phyloP scores from a whole-genome alignment of 129 eudicot species.

The Glebionis coronaria region DNA sequence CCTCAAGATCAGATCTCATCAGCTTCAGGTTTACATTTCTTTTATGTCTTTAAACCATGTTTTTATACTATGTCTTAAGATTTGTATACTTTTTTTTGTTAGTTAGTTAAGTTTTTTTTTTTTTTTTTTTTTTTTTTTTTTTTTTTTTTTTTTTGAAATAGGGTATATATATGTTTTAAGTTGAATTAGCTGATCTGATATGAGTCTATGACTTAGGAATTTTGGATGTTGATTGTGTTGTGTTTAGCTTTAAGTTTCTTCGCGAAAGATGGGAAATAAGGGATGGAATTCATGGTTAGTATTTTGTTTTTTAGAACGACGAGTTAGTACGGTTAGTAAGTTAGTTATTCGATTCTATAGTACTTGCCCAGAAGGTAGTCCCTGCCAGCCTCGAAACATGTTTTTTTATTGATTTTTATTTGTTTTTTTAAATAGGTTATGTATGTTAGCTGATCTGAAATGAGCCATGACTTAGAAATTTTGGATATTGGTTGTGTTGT shows the following conservation, averaged over 20 bases:
- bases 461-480: constrained; percentile 18
- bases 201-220: constrained; percentile 19
- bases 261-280: constrained; percentile 22
- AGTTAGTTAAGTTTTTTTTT: neutral
- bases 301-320: too few species aligned
- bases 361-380: too few species aligned
- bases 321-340: too few species aligned
- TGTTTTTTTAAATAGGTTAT: neutral
- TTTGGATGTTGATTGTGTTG: constrained; percentile 16
- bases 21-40: constrained; percentile 61
- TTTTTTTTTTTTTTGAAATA: too few species aligned
- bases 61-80: too few species aligned
- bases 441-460: constrained; percentile 27
- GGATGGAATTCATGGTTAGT: constrained; percentile 21
- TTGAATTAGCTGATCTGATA: constrained; percentile 27
- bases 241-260: constrained; percentile 14
- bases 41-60: too few species aligned
- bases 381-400: too few species aligned
- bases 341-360: too few species aligned
- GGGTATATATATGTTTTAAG: constrained; percentile 24
- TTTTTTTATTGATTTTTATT: neutral
- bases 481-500: constrained; percentile 16
- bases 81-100: neutral
- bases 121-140: too few species aligned
- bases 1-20: constrained; percentile 84